Evolutionary conservation across 805 yeast species (phyloP), one percentile per base, ranked within the genome.

Genomic region (Candida multigemmis): DNA sequence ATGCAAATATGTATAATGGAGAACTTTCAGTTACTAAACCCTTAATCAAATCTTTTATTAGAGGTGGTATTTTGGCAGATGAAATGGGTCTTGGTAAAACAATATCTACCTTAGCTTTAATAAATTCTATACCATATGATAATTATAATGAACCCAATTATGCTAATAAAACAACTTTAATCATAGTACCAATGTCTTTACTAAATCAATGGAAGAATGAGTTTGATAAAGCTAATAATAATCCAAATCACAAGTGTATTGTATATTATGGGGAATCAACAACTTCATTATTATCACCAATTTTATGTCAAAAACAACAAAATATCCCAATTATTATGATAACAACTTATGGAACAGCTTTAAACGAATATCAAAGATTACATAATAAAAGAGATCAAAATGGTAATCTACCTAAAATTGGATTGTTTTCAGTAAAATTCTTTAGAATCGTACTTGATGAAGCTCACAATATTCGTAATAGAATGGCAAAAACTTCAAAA

Each of bases 21-120:
- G 86, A 81, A 30, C 69, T 89, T 30, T 73, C 89, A 1, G 39
- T 71, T 10, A 66, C 68, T 13, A 73, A 69, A 34, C 96, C 96
- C 1, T 40, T 74, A 8, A 57, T 85, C 21, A 71, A 65, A 32
- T 62, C 77, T 2, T 43, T 68, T 12, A 66, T 77, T 25, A 62
- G 65, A 25, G 96, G 97, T 19, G 97, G 97, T 2, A 81, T 87
- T 12, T 56, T 87, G 10, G 94, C 96, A 0, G 97, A 87, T 56
- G 97, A 87, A 49, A 87, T 87, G 97, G 97, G 97, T 0, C 61
- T 87, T 6, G 97, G 97, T 22, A 87, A 87, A 46, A 87, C 97
- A 0, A 80, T 87, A 14, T 80, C 94, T 1, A 74, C 94, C 0
- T 52, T 85, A 27, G 68, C 96, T 0, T 53, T 89, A 25, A 63